Conservation (phyloP, 2,329 filamentous ascomycete species). For the Rhynchosporium graminicola region DNA sequence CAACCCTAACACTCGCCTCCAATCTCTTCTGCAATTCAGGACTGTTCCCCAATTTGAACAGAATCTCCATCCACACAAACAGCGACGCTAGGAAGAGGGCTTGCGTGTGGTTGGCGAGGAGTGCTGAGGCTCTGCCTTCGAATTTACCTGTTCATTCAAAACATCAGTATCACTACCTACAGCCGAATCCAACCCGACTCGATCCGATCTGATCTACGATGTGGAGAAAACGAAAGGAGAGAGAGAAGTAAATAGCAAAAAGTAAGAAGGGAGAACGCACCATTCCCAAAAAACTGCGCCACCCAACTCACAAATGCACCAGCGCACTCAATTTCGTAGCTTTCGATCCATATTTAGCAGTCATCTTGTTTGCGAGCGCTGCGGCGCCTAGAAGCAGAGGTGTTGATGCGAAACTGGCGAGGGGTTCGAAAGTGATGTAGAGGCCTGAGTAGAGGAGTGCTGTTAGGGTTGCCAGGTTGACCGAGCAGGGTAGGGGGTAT, state of each 20-base stretch:
- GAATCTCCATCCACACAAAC: constrained; percentile 8
- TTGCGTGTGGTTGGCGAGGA: not conserved
- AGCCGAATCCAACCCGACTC: too few relatives aligned
- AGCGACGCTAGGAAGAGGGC: constrained; percentile 2
- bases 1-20: not conserved
- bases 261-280: not conserved
- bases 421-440: not conserved
- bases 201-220: not conserved
- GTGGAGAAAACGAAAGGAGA: not conserved
- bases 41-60: constrained; percentile 7
- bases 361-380: not conserved
- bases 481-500: not conserved
- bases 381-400: not conserved
- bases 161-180: too few relatives aligned
- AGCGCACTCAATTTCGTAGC: not conserved
- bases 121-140: not conserved
- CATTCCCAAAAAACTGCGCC: constrained; percentile 3
- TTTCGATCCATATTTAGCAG: not conserved
- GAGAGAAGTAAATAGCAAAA: not conserved
- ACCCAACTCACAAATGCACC: not conserved
- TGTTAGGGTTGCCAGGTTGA: constrained; percentile 4
- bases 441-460: constrained; percentile 6
- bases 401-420: not conserved
- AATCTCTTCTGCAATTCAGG: constrained; percentile 4
- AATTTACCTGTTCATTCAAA: not conserved